Evolutionary conservation across 306 rosid genomes (phyloP).

Genomic region (Adenanthera pavonina): DNA sequence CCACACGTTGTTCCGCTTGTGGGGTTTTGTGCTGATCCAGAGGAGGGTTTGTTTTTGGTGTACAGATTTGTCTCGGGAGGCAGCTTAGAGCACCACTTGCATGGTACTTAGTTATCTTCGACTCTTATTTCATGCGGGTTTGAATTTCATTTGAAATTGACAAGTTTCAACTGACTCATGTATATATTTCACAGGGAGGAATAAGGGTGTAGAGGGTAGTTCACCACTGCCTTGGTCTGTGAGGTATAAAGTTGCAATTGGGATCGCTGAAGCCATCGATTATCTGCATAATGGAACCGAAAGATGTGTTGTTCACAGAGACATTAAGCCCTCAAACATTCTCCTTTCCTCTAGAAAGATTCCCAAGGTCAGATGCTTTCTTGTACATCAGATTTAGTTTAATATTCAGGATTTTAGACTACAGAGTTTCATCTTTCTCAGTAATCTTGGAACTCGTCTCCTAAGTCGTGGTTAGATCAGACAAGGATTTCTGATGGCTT

Average conservation of each 20-base stretch:
- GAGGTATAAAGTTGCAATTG: slow-evolving; percentile 75
- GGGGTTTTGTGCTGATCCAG: slow-evolving; percentile 83
- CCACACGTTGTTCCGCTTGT: slow-evolving; percentile 73
- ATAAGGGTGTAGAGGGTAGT: slow-evolving; percentile 55
- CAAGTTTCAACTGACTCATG: slow-evolving; percentile 36
- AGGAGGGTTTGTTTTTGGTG: slow-evolving; percentile 81
- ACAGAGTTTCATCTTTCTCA: neutral
- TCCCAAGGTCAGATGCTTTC: slow-evolving; percentile 61
- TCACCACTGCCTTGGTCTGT: slow-evolving; percentile 72
- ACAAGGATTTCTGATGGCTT: slow-evolving; percentile 23
- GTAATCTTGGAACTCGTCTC: neutral
- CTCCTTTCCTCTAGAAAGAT: slow-evolving; percentile 85
- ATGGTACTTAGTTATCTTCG: slow-evolving; percentile 46
- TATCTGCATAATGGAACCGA: slow-evolving; percentile 83
- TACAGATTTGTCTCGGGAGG: slow-evolving; percentile 84
- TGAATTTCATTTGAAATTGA: slow-evolving; percentile 20
- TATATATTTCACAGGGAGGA: slow-evolving; percentile 54
- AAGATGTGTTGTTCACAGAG: slow-evolving; percentile 84
- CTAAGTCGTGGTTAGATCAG: neutral
- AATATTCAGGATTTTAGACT: neutral
- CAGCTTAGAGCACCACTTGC: slow-evolving; percentile 80
- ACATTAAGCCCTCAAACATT: slow-evolving; percentile 85
- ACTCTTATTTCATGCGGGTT: neutral
- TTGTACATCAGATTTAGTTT: slow-evolving; percentile 13
- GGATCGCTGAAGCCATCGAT: slow-evolving; percentile 70